Conservation (phyloP, 202 grass and related monocot genomes). For the Tripidium arundinaceum region DNA sequence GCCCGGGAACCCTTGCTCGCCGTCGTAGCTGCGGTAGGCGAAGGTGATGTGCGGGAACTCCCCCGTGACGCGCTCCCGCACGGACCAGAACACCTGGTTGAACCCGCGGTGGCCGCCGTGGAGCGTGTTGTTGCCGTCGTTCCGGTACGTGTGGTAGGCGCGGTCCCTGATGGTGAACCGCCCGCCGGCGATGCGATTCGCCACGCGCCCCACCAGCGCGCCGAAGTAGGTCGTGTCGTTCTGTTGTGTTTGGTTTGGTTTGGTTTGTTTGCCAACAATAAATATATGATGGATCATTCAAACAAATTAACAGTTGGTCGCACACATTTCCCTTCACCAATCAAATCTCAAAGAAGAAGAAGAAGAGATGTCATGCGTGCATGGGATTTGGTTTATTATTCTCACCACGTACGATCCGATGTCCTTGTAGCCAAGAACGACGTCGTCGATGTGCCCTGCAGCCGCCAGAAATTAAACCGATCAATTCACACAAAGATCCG, state of each 20-base stretch:
- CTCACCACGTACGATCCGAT: conserved; percentile 60
- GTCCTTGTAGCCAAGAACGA: conserved; percentile 74
- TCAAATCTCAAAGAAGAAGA: neutral
- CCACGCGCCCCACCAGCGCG: conserved; percentile 75
- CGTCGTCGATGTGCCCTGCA: conserved; percentile 72
- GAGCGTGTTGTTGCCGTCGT: conserved; percentile 77
- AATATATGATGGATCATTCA: too few relatives aligned
- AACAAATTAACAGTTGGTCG: neutral
- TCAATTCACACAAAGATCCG: neutral
- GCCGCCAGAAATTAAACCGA: neutral
- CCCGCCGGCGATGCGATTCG: conserved; percentile 75
- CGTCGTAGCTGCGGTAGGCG: conserved; percentile 77
- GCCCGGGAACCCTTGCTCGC: conserved; percentile 89
- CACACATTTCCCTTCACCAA: neutral
- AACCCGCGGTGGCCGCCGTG: conserved; percentile 90
- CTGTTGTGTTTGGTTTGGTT: neutral
- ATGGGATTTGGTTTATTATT: neutral
- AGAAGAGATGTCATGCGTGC: neutral
- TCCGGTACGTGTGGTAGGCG: conserved; percentile 48
- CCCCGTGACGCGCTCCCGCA: conserved; percentile 55
- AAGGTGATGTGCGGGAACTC: conserved; percentile 90
- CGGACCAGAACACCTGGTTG: conserved; percentile 71
- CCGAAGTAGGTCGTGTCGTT: conserved; percentile 83
- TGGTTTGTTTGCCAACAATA: too few relatives aligned
- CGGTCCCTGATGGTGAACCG: conserved; percentile 52